These are phyloP conservation scores for Nelumbo lutea DNA, from an alignment of 164 flowering plant species.

Conservation along the genomic window DNA sequence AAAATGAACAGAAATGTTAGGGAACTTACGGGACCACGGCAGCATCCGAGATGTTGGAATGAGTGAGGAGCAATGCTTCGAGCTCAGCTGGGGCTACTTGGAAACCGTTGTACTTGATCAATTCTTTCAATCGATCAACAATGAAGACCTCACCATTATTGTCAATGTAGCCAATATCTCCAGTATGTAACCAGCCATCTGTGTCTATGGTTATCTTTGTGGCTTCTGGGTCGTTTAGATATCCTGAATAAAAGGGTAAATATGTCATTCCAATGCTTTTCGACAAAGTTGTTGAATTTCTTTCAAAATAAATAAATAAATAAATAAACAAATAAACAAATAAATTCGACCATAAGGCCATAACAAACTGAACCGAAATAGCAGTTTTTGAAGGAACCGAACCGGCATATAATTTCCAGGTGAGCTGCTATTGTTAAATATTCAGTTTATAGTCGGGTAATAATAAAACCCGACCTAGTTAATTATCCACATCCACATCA, in stretches of 20 bases:
- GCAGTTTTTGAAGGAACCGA: too few species aligned
- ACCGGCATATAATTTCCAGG: too few species aligned
- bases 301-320: too few species aligned
- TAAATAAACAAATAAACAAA: too few species aligned
- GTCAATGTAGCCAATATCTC: conserved; percentile 64
- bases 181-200: conserved; percentile 72
- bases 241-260: background rate
- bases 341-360: too few species aligned
- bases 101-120: conserved; percentile 70
- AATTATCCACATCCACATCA: too few species aligned
- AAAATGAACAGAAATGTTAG: background rate
- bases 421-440: too few species aligned
- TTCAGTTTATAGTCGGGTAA: too few species aligned
- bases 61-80: conserved; percentile 47
- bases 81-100: conserved; percentile 82
- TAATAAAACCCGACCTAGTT: too few species aligned
- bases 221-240: background rate
- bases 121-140: conserved; percentile 59
- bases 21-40: conserved; percentile 61
- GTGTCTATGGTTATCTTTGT: conserved; percentile 45
- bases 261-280: background rate
- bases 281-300: background rate
- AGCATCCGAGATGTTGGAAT: conserved; percentile 55
- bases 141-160: conserved; percentile 70
- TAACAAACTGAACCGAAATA: too few species aligned